These are phyloP conservation scores for Termitomyces sp. DNA, from an alignment of 768 basidiomycete genomes.

Conservation along the genomic window DNA sequence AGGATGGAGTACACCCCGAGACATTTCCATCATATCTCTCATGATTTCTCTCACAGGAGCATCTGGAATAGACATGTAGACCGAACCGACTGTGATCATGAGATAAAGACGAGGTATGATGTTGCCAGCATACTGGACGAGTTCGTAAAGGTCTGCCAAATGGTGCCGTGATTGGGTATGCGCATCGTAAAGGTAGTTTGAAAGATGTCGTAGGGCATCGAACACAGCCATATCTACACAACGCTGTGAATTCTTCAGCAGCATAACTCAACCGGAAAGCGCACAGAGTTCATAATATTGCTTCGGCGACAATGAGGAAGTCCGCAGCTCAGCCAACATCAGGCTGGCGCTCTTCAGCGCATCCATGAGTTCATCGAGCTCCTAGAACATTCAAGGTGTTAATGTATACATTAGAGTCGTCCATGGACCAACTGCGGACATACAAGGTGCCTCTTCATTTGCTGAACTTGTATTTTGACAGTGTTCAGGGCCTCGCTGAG, in stretches of 20 bases:
- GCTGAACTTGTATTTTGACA: conserved; percentile 87
- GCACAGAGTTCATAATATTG: conserved; percentile 98
- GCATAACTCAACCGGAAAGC: conserved; percentile 19
- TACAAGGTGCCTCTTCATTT: conserved; percentile 93
- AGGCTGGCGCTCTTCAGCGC: conserved; percentile 94
- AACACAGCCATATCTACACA: conserved; percentile 93
- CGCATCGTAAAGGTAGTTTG: conserved; percentile 66
- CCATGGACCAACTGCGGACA: conserved; percentile 20
- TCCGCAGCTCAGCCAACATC: conserved; percentile 95
- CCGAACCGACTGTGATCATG: no score
- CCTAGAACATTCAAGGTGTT: conserved; percentile 38
- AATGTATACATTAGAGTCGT: neutral
- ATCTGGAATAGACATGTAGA: conserved; percentile 54
- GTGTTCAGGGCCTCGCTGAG: conserved; percentile 81
- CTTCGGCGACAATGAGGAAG: conserved; percentile 89
- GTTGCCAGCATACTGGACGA: conserved; percentile 99
- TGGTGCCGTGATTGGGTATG: conserved; percentile 74
- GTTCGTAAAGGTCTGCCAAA: conserved; percentile 96
- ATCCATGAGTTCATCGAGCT: conserved; percentile 97
- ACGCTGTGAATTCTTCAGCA: neutral
- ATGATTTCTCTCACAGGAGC: conserved; percentile 99
- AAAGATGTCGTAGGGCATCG: conserved; percentile 91
- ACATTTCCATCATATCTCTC: conserved; percentile 99
- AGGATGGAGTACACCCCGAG: conserved; percentile 94
- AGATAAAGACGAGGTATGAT: conserved; percentile 85